phyloP scores from a whole-genome alignment of 495 filamentous ascomycete genomes.

The Neurospora sp. region DNA sequence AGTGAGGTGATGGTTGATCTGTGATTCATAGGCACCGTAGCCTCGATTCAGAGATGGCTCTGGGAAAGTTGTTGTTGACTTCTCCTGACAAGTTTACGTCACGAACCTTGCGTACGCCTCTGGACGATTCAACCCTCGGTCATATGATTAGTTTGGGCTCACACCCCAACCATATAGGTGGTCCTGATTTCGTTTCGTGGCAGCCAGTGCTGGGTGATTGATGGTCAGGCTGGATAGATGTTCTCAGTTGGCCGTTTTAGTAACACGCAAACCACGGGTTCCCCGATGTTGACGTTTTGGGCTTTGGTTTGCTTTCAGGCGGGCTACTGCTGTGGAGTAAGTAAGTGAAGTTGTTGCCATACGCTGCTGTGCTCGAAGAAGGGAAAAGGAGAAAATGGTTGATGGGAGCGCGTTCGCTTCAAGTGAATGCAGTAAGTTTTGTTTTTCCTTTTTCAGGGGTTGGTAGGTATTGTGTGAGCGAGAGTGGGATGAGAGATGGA shows the following conservation, averaged over 20 bases:
- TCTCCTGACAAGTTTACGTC: background rate
- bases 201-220: background rate
- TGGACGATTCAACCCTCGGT: background rate
- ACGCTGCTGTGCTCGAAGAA: background rate
- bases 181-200: background rate
- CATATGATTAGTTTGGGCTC: background rate
- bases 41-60: background rate
- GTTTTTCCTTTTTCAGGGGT: slow-evolving; percentile 3
- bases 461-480: slow-evolving; percentile 6
- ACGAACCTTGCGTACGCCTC: background rate
- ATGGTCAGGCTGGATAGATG: background rate
- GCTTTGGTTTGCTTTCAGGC: background rate
- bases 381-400: background rate
- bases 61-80: background rate
- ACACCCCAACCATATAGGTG: background rate
- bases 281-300: background rate
- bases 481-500: background rate
- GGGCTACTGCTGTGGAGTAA: background rate
- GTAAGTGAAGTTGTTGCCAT: background rate
- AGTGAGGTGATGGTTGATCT: background rate
- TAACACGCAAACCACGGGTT: background rate
- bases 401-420: background rate
- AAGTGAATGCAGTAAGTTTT: background rate
- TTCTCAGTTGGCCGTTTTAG: background rate
- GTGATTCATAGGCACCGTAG: background rate